phyloP scores from a whole-genome alignment of 139 green algal genomes.

The Picochlorum costavermella region DNA sequence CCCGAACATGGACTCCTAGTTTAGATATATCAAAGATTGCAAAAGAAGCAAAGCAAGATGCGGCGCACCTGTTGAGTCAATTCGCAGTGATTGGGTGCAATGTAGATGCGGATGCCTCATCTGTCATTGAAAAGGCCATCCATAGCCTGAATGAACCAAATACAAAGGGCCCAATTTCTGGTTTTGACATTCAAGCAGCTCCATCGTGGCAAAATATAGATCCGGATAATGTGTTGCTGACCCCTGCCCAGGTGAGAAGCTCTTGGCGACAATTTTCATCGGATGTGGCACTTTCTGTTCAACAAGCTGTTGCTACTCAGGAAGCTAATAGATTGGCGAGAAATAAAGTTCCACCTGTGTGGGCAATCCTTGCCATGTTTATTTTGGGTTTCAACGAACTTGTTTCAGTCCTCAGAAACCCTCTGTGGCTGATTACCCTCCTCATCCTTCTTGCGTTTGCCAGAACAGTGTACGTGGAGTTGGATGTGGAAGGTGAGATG shows the following conservation, averaged over 20 bases:
- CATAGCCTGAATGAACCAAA: background rate
- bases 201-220: slow-evolving; percentile 41
- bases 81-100: slow-evolving; percentile 16
- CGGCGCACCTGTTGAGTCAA: slow-evolving; percentile 57
- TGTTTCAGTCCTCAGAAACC: slow-evolving; percentile 69
- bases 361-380: slow-evolving; percentile 79
- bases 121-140: background rate
- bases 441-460: slow-evolving; percentile 36
- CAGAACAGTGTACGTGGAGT: slow-evolving; percentile 53
- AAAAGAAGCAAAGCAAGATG: slow-evolving; percentile 43
- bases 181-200: slow-evolving; percentile 41
- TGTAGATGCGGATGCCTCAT: too few relatives aligned
- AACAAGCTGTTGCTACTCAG: slow-evolving; percentile 66
- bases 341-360: slow-evolving; percentile 68
- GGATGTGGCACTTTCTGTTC: slow-evolving; percentile 50
- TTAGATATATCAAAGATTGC: slow-evolving; percentile 63
- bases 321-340: slow-evolving; percentile 62
- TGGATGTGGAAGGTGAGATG: slow-evolving; percentile 82
- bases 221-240: slow-evolving; percentile 35
- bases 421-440: slow-evolving; percentile 57
- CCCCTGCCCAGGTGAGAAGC: slow-evolving; percentile 36
- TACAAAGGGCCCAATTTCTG: slow-evolving; percentile 4
- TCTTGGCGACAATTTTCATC: slow-evolving; percentile 66
- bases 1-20: slow-evolving; percentile 58
- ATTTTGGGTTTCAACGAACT: slow-evolving; percentile 90